Evolutionary conservation across 306 rosid species (phyloP), one percentile per base, ranked within the genome.

Genomic region (Astragalus glycyphyllos): DNA sequence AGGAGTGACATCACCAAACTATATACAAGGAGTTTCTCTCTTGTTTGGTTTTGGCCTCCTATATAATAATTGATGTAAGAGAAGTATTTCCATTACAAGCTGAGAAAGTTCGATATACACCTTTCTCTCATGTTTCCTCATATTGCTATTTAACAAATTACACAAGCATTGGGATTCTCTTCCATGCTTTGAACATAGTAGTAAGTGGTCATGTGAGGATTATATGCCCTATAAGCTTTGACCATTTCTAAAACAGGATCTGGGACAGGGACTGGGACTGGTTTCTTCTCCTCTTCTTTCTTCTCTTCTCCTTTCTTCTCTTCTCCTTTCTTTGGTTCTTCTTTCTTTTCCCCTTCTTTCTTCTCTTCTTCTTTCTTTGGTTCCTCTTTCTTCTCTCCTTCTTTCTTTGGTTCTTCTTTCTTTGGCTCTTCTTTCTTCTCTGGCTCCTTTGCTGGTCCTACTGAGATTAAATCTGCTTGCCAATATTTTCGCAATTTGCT

Each of bases 111-210:
- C 64, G 45, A 54, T 51, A 35, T 34, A 44, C 16, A 5, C n/a
- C 47, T 49, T 77, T 71, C 65, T 20, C 66, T 65, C 71, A 38
- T 11, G 49, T 58, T 54, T 49, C 38, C 51, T 29, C 40, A 40
- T 53, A 65, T 65, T 59, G 63, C 6, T 15, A 42, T 46, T 81
- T 60, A 93, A 64, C 76, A 87, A 70, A 94, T 87, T 35, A 65
- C 86, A 80, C 99, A 94, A 68, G 92, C 90, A 84, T 89, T 94
- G 11, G 99, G 99, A 58, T 94, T 91, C 83, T 94, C 99, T 65
- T 94, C 99, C 86, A 90, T 90, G 87, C 96, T 87, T 35, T 89
- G 99, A 23, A 29, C 92, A 68, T 94, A 69, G 80, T 87, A 87
- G 29, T 89, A 81, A 7, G 91, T 55, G 17, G 95, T 84, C 85